A percentile compares a stretch with the other conserved stretches of the same genome.
These are phyloP conservation scores for Volvox carteri DNA, from an alignment of 163 green algal genomes.

Conservation along the genomic window DNA sequence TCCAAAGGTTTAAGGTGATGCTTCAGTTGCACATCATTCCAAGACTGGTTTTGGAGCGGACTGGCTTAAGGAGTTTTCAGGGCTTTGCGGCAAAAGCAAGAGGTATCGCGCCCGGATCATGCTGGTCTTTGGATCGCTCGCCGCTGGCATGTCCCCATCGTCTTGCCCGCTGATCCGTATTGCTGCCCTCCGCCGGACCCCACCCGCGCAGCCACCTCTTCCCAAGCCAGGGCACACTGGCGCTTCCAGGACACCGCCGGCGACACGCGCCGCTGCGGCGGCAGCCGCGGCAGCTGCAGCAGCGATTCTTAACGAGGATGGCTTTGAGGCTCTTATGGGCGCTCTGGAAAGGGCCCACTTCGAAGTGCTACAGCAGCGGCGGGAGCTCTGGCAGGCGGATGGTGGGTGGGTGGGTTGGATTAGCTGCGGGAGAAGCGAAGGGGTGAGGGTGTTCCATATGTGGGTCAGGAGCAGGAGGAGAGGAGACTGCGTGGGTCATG, in stretches of 20 bases:
- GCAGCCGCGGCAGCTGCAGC: constrained; percentile 45
- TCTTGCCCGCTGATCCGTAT: too few relatives aligned
- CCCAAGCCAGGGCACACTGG: neutral
- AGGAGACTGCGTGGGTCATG: too few relatives aligned
- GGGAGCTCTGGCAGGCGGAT: constrained; percentile 55
- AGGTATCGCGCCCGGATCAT: too few relatives aligned
- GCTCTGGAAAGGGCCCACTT: constrained; percentile 66
- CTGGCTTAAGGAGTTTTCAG: too few relatives aligned
- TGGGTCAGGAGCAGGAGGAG: neutral
- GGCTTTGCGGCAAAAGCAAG: too few relatives aligned
- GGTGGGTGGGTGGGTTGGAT: constrained; percentile 14
- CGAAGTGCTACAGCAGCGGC: constrained; percentile 55
- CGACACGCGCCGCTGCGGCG: constrained; percentile 7
- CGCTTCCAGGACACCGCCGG: neutral
- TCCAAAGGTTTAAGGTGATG: too few relatives aligned
- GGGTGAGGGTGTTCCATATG: neutral
- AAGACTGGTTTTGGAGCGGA: too few relatives aligned
- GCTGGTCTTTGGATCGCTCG: too few relatives aligned
- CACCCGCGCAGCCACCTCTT: neutral
- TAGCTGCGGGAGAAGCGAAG: neutral
- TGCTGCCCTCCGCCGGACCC: too few relatives aligned
- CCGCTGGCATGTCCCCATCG: too few relatives aligned
- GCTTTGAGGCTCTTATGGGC: constrained; percentile 66
- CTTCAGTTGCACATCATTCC: too few relatives aligned
- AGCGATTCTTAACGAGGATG: constrained; percentile 16